Evolutionary conservation across 2,329 filamentous ascomycete species (phyloP).

Genomic region (Exophiala spinifera): DNA sequence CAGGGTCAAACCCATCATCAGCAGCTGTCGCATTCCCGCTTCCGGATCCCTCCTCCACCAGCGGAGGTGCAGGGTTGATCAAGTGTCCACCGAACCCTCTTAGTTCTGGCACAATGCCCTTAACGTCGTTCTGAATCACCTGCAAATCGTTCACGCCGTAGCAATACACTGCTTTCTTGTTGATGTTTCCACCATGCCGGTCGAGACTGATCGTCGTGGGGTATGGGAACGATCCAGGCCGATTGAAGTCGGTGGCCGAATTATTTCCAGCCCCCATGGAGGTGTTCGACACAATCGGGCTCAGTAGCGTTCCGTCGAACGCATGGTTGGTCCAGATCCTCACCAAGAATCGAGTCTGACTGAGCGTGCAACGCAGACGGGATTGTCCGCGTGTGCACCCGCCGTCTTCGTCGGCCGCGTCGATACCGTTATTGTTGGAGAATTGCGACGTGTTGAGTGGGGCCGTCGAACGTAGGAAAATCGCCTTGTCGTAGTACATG

Average conservation of each 20-base stretch:
- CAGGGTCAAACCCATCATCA: constrained; percentile 26
- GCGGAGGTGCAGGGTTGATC: constrained; percentile 50
- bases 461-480: constrained; percentile 59
- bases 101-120: constrained; percentile 52
- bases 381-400: constrained; percentile 48
- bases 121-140: constrained; percentile 44
- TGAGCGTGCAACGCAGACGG: constrained; percentile 54
- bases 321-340: constrained; percentile 59
- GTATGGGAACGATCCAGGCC: constrained; percentile 60
- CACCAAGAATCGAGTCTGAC: constrained; percentile 59
- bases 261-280: constrained; percentile 28
- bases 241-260: constrained; percentile 46
- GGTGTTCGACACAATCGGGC: constrained; percentile 17
- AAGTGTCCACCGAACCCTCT: constrained; percentile 50
- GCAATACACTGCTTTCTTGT: constrained; percentile 59
- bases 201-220: constrained; percentile 59
- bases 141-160: constrained; percentile 53
- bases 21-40: constrained; percentile 7
- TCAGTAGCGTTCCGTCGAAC: constrained; percentile 32
- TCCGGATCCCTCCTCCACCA: constrained; percentile 35
- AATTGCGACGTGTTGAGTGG: constrained; percentile 17
- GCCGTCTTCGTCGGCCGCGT: constrained; percentile 47
- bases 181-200: constrained; percentile 55
- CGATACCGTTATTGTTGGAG: constrained; percentile 31
- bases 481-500: constrained; percentile 81